phyloP scores from a whole-genome alignment of 2,329 filamentous ascomycete species.

The Aspergillus arachidicola region DNA sequence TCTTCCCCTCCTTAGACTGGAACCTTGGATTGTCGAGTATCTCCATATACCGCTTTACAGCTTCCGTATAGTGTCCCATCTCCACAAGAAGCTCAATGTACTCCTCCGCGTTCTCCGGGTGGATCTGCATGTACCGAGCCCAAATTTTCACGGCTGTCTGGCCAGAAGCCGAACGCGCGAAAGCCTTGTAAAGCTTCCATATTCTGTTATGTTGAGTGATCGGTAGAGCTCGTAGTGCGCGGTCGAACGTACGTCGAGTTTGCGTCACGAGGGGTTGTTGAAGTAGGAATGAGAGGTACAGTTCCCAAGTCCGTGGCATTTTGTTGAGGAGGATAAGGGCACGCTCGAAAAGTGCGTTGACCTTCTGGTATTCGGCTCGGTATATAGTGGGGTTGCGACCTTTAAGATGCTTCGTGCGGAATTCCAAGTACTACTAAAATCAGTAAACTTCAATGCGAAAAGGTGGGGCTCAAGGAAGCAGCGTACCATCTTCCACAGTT shows the following conservation, averaged over 20 bases:
- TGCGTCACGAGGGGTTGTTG: constrained; percentile 88
- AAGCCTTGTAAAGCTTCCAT: constrained; percentile 88
- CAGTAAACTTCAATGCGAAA: constrained; percentile 16
- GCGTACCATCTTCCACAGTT: constrained; percentile 90
- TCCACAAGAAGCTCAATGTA: constrained; percentile 88
- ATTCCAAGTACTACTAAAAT: constrained; percentile 71
- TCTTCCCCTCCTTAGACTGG: constrained; percentile 89
- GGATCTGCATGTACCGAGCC: constrained; percentile 94
- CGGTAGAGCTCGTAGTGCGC: constrained; percentile 85
- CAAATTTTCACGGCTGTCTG: constrained; percentile 91
- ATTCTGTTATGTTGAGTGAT: constrained; percentile 95
- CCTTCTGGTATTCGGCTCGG: constrained; percentile 81
- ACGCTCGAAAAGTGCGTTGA: constrained; percentile 91
- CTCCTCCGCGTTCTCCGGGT: constrained; percentile 92
- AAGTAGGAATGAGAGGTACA: constrained; percentile 90
- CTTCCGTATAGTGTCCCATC: constrained; percentile 83
- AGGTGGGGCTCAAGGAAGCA: constrained; percentile 10
- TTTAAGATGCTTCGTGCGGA: constrained; percentile 78
- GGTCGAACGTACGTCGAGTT: constrained; percentile 86
- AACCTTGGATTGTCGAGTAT: constrained; percentile 90
- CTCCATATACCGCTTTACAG: constrained; percentile 86
- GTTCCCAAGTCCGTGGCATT: constrained; percentile 98
- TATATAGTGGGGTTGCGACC: constrained; percentile 82
- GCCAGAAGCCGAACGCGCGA: constrained; percentile 87
- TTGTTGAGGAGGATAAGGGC: constrained; percentile 94